Base-by-base conservation (phyloP, 2,329 filamentous ascomycete genomes). In the Cadophora gregata region DNA sequence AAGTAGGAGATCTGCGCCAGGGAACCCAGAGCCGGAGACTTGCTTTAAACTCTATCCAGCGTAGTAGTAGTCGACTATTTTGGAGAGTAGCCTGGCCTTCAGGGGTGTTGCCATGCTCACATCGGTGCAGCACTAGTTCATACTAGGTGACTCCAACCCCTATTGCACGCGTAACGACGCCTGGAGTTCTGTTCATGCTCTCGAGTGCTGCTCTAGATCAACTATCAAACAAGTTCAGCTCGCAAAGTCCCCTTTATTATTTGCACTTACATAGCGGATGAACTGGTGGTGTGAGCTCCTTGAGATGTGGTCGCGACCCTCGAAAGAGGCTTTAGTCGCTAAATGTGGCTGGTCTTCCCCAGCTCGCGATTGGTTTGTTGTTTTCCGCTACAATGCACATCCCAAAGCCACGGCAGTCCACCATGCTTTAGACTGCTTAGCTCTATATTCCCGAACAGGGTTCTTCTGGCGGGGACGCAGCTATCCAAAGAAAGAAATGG, bases 401-500 rank as follows among this genome's bases (percentile, higher is more conserved):
- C 60, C 31, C 53, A 29, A 63, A 58, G 53, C 33, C 50, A 38
- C 48, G 19, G 36, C 47, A 42, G 16, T 29, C 29, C 55, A 45
- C 29, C 24, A 19, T 59, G 24, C 36, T 56, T n/a, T 42, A 33
- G 31, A 42, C 8, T 53, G 21, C 55, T 51, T 60, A 53, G 55
- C 45, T 42, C 29, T 62, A 48, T 62, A n/a, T 51, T 51, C 29
- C 27, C 9, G 7, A 25, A n/a, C 59, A 62, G 59, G 59, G 59
- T 50, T 62, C 45, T 51, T 36, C 47, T 42, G 59, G 59, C 59
- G 47, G 47, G 59, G 16, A 53, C 8, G 60, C 51, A 58, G 38
- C 60, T 58, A 38, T 25, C 53, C 33, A 45, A 24, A 53, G 42
- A 48, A n/a, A 53, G 67, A 58, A 60, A 63, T 67, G 58, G 60